phyloP scores from a whole-genome alignment of 1,284 basidiomycete species.

The Sporisorium reilianum region DNA sequence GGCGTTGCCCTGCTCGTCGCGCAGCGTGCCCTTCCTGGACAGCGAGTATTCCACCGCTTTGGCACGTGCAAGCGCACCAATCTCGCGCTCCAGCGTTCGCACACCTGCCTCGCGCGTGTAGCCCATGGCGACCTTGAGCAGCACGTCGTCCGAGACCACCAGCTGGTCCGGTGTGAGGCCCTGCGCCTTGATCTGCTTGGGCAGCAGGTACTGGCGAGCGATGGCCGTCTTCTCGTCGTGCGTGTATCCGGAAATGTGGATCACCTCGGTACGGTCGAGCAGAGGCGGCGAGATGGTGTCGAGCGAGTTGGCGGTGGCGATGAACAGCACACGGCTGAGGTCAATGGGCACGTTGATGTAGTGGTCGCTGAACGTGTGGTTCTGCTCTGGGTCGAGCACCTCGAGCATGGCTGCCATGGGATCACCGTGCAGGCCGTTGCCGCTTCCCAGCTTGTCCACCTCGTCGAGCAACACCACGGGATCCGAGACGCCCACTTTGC shows the following conservation, averaged over 20 bases:
- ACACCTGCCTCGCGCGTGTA: slow-evolving; percentile 93
- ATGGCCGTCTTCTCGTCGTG: slow-evolving; percentile 71
- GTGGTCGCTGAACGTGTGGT: slow-evolving; percentile 70
- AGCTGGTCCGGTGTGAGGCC: slow-evolving; percentile 73
- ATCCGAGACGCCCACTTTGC: slow-evolving; percentile 70
- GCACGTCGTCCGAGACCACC: slow-evolving; percentile 77
- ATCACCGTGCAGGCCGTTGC: slow-evolving; percentile 70
- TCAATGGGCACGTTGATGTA: slow-evolving; percentile 69
- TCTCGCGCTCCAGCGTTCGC: slow-evolving; percentile 86
- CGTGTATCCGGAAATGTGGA: slow-evolving; percentile 71
- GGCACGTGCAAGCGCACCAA: slow-evolving; percentile 84
- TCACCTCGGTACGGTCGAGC: slow-evolving; percentile 71
- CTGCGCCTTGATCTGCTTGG: slow-evolving; percentile 84
- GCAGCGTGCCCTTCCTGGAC: slow-evolving; percentile 73
- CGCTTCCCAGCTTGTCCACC: slow-evolving; percentile 71
- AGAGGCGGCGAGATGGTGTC: slow-evolving; percentile 71
- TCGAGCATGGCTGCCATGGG: slow-evolving; percentile 71
- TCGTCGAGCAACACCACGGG: slow-evolving; percentile 71
- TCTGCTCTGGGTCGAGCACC: slow-evolving; percentile 71
- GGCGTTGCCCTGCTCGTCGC: slow-evolving; percentile 50
- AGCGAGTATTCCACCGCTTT: slow-evolving; percentile 79
- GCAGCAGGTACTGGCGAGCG: slow-evolving; percentile 76
- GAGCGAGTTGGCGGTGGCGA: slow-evolving; percentile 71
- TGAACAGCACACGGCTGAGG: slow-evolving; percentile 70
- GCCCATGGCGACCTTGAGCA: slow-evolving; percentile 79